Evolutionary conservation across 768 basidiomycete genomes (phyloP), one percentile per base, ranked within the genome.

Genomic region (Stropharia rugosoannulata): DNA sequence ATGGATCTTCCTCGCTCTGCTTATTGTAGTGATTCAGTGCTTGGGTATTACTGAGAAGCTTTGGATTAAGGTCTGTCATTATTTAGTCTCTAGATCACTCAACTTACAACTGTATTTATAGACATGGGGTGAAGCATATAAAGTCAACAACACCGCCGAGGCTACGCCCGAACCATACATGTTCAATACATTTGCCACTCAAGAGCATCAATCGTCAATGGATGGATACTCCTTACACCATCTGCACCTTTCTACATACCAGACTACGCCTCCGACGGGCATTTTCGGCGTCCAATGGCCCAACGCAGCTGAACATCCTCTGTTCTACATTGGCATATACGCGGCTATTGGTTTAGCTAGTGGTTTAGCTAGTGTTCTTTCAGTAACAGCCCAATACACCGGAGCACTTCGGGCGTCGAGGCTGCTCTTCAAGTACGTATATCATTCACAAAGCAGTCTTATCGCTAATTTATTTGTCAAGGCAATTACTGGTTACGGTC

Each of bases 71-170:
- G 82, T 87, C 43, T 3, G 65, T 18, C 11, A 22, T 41, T 36
- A 6, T 36, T 35, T n/a, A 29, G 9, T 51, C 22, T 15, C 43
- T n/a, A 32, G 29, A 40, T 36, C 36, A 32, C 19, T 5, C 13
- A 42, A 13, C 32, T 13, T 32, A 7, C 16, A 59, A 39, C n/a
- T 37, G 35, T 37, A 12, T n/a, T n/a, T 18, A 6, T 54, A 84
- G 82, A 73, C 75, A 29, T 92, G 89, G 89, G 87, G 87, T 9
- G 79, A 84, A 57, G 86, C 84, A 1, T 87, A 87, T 59, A 57
- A 68, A 15, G 50, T 29, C 13, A 51, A 57, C 9, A 32, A 38
- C 36, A 59, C 29, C 9, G 5, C 47, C 32, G 60, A 58, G 1
- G 48, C 51, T 19, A 25, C 59, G 2, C 60, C 70, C n/a, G 35